phyloP scores from a whole-genome alignment of 2,329 filamentous ascomycete species.

The Colletotrichum sp. region DNA sequence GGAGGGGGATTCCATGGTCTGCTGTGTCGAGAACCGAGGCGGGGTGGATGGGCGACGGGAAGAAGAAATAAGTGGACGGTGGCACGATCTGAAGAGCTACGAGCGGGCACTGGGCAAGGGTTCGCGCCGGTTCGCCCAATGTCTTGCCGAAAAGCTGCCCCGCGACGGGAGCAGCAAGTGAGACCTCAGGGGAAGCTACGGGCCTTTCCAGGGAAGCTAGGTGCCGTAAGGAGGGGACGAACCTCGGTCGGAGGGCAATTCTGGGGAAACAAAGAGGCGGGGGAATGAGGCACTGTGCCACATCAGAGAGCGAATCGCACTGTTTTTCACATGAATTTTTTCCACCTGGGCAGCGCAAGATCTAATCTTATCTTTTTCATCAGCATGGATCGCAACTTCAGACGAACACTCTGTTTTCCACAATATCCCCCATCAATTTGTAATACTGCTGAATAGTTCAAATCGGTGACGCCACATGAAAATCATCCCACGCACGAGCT shows the following conservation, averaged over 20 bases:
- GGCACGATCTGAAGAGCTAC: background rate
- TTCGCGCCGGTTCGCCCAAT: background rate
- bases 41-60: background rate
- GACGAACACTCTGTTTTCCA: rapidly evolving
- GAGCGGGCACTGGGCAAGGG: background rate
- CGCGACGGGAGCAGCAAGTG: background rate
- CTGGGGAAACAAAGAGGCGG: background rate
- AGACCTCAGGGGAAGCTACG: background rate
- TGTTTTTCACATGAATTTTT: background rate
- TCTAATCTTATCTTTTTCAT: background rate
- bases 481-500: no score
- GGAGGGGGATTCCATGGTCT: background rate
- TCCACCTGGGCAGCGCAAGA: background rate
- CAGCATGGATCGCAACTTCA: background rate
- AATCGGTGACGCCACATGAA: no score
- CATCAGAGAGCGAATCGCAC: background rate
- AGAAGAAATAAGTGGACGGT: background rate
- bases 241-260: constrained; percentile 15
- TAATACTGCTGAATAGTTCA: no score
- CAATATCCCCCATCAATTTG: background rate
- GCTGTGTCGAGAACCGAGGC: background rate
- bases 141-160: background rate
- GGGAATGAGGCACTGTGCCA: background rate
- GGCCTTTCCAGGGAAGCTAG: background rate
- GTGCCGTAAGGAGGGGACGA: background rate